These are phyloP conservation scores for Colletotrichum nymphaeae DNA, from an alignment of 2,329 filamentous ascomycete genomes.

Conservation along the genomic window DNA sequence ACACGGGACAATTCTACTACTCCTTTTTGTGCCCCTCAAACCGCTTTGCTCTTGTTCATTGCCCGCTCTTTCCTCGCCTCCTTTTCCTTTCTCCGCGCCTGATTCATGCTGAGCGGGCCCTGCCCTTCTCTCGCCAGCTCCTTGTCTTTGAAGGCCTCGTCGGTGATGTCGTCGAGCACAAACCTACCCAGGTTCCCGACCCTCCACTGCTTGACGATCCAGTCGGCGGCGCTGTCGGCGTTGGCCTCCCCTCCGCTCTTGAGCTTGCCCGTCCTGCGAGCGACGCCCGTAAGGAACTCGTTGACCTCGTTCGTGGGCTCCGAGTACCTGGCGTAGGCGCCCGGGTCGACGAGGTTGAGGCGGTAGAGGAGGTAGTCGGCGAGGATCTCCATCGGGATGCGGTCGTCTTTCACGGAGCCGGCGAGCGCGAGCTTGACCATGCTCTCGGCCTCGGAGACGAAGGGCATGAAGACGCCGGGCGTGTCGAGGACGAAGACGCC, in stretches of 20 bases:
- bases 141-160: constrained; percentile 64
- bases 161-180: constrained; percentile 80
- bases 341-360: constrained; percentile 76
- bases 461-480: constrained; percentile 94
- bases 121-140: constrained; percentile 57
- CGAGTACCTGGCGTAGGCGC: constrained; percentile 71
- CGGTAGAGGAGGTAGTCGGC: constrained; percentile 92
- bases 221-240: constrained; percentile 78
- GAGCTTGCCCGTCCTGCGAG: constrained; percentile 79
- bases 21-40: background rate
- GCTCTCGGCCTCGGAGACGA: constrained; percentile 83
- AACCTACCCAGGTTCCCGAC: constrained; percentile 81
- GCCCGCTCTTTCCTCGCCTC: constrained; percentile 59
- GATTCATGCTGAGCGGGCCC: constrained; percentile 70
- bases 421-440: constrained; percentile 97
- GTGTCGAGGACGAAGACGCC: constrained; percentile 91
- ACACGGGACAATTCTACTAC: background rate
- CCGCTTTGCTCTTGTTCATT: constrained; percentile 27
- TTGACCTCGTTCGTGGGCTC: constrained; percentile 87
- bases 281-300: constrained; percentile 77
- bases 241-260: constrained; percentile 78
- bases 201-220: constrained; percentile 86
- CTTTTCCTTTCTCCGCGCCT: constrained; percentile 76
- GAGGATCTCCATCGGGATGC: constrained; percentile 81
- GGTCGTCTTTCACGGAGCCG: constrained; percentile 88